Evolutionary conservation across 2,329 filamentous ascomycete genomes (phyloP).

Genomic region (Fusarium decemcellulare): DNA sequence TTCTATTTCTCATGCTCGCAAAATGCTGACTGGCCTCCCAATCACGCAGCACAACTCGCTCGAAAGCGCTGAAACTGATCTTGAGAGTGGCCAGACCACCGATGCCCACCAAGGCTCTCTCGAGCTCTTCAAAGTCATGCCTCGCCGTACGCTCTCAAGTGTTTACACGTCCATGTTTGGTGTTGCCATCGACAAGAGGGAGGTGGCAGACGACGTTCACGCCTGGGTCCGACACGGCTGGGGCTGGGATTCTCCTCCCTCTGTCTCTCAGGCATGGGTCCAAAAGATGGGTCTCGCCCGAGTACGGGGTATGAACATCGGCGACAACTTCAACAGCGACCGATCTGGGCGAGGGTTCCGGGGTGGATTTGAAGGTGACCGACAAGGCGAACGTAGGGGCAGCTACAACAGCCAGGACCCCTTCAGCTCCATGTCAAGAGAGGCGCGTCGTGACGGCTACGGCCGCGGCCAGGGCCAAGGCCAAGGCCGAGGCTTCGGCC

Average conservation of each 20-base stretch:
- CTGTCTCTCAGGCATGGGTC: slow-evolving; percentile 46
- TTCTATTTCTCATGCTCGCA: slow-evolving; percentile 64
- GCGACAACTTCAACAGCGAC: slow-evolving; percentile 19
- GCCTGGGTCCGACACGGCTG: slow-evolving; percentile 65
- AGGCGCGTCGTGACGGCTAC: slow-evolving; percentile 45
- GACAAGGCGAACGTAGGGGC: slow-evolving; percentile 23
- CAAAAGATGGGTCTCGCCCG: slow-evolving; percentile 51
- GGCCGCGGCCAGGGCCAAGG: slow-evolving; percentile 29
- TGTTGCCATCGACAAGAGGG: slow-evolving; percentile 57
- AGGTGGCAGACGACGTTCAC: slow-evolving; percentile 66
- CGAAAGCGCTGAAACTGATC: slow-evolving; percentile 65
- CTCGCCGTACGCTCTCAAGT: slow-evolving; percentile 48
- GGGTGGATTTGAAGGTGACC: slow-evolving; percentile 1
- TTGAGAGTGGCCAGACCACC: slow-evolving; percentile 62
- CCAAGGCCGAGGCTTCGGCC: slow-evolving; percentile 12
- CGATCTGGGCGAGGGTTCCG: not conserved
- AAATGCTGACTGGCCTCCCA: slow-evolving; percentile 71
- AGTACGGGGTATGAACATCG: slow-evolving; percentile 54
- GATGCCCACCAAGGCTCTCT: slow-evolving; percentile 62
- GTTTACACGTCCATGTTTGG: slow-evolving; percentile 73
- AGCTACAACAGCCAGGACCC: slow-evolving; percentile 35
- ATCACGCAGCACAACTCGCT: slow-evolving; percentile 69
- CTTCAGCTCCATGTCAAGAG: slow-evolving; percentile 47
- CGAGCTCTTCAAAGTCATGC: slow-evolving; percentile 59
- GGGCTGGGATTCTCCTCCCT: slow-evolving; percentile 66